These are phyloP conservation scores for Fomitopsis pulvina DNA, from an alignment of 768 basidiomycete species.

Conservation along the genomic window DNA sequence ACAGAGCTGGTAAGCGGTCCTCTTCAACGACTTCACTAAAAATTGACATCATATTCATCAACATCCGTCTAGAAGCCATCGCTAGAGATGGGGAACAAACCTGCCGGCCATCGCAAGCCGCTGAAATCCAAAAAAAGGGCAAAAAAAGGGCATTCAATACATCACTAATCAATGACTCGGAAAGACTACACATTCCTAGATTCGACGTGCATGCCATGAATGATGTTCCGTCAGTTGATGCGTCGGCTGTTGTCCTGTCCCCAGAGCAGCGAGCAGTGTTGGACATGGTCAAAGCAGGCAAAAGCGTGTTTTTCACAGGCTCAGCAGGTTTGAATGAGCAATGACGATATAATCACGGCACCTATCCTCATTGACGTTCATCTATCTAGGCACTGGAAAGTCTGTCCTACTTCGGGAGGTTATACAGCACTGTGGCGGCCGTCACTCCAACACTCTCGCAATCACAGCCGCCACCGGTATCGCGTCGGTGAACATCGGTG, in stretches of 20 bases:
- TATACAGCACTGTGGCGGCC: constrained; percentile 40
- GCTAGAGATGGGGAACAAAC: too few relatives aligned
- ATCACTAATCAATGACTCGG: too few relatives aligned
- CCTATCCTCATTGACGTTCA: not conserved
- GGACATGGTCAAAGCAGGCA: constrained; percentile 45
- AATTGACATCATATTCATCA: not conserved
- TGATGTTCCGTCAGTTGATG: not conserved
- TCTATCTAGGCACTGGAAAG: constrained; percentile 63
- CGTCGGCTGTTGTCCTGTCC: constrained; percentile 30
- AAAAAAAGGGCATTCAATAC: too few relatives aligned
- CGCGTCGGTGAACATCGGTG: constrained; percentile 79
- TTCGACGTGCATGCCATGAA: not conserved
- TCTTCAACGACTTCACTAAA: not conserved
- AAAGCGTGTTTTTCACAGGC: constrained; percentile 82
- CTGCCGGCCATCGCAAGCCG: too few relatives aligned
- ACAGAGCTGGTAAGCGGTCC: not conserved
- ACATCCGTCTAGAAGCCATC: not conserved
- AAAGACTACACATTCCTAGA: too few relatives aligned
- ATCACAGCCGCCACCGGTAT: constrained; percentile 80
- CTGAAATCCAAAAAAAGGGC: not conserved
- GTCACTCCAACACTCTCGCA: constrained; percentile 38
- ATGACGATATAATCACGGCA: not conserved
- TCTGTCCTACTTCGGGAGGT: constrained; percentile 76
- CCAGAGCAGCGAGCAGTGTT: constrained; percentile 46
- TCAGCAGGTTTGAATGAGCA: constrained; percentile 55